Evolutionary conservation across 1,284 basidiomycete genomes (phyloP), one percentile per base, ranked within the genome.

Genomic region (Cerioporus squamosus): DNA sequence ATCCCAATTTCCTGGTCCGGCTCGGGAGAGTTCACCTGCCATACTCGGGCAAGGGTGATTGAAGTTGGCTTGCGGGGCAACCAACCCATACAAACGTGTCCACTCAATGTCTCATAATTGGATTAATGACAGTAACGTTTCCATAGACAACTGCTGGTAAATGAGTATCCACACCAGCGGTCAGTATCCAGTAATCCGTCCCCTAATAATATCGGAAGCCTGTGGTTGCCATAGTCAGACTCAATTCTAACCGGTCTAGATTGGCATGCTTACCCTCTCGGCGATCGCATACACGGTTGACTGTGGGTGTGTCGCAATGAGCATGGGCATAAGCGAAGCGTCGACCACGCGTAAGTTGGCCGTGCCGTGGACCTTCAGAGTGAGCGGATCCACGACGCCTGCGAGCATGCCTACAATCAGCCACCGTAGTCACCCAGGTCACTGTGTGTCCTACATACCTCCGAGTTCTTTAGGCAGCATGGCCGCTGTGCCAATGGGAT

Each of bases 341-440:
- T 85, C 83, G 17, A 76, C 79, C 2, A 82, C 79, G 38, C 79
- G 79, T 61, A 83, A 78, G 70, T 84, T 86, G 51, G 74, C 55
- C 12, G 81, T 79, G 33, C 86, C 86, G 69, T 88, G 85, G 5
- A 88, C 86, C 59, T 75, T 73, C 38, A 89, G 70, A 42, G 80
- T 77, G 20, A 81, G 71, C 18, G 55, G 55, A 69, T 84, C 82
- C 26, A 89, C 86, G 31, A 88, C 86, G 61, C 86, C 87, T 60
- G 47, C 40, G 15, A 20, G 7, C 8, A 23, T 26, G 53, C 42
- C 14, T 8, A 9, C 6, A 15, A 5, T 18, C 17, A 2, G 5
- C 20, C 8, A 15, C 7, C 38, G n/a, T 15, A 2, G 1, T 9
- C 29, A 18, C 23, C 22, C 6, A 0, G 17, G 36, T 24, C 18